These are phyloP conservation scores for Mediolabrus comicus DNA, from an alignment of 108 stramenopile genomes.

Conservation along the genomic window DNA sequence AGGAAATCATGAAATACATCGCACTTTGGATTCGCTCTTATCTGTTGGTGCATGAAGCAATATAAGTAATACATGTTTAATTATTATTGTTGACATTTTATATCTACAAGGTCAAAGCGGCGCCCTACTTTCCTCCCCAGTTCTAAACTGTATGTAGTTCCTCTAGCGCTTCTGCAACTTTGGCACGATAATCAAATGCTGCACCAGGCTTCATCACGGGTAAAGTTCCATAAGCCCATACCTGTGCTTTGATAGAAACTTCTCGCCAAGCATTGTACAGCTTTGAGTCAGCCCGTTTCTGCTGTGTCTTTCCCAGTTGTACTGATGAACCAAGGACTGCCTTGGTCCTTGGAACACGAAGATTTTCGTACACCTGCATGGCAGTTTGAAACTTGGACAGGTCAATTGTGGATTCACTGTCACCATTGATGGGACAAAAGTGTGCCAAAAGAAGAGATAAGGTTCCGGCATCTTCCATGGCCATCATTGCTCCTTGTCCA, in stretches of 20 bases:
- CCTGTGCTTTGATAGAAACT: slow-evolving; percentile 53
- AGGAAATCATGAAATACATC: not conserved
- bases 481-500: slow-evolving; percentile 72
- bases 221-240: slow-evolving; percentile 62
- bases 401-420: slow-evolving; percentile 1
- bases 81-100: too few species aligned
- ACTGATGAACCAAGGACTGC: slow-evolving; percentile 44
- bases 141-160: not conserved
- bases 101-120: not conserved
- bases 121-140: not conserved
- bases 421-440: slow-evolving; percentile 31
- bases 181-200: slow-evolving; percentile 51
- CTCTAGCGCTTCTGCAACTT: slow-evolving; percentile 35
- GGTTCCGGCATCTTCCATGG: slow-evolving; percentile 69
- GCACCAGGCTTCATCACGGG: slow-evolving; percentile 56
- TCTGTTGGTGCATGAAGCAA: not conserved
- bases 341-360: slow-evolving; percentile 52
- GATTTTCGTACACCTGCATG: slow-evolving; percentile 47
- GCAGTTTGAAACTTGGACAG: slow-evolving; percentile 39
- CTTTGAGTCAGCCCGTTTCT: slow-evolving; percentile 52
- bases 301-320: slow-evolving; percentile 54
- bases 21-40: not conserved
- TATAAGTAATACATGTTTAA: too few species aligned
- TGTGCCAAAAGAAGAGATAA: slow-evolving; percentile 41
- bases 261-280: slow-evolving; percentile 60